Base-by-base conservation (phyloP, 2,329 filamentous ascomycete genomes). In the Penicillium sp. region DNA sequence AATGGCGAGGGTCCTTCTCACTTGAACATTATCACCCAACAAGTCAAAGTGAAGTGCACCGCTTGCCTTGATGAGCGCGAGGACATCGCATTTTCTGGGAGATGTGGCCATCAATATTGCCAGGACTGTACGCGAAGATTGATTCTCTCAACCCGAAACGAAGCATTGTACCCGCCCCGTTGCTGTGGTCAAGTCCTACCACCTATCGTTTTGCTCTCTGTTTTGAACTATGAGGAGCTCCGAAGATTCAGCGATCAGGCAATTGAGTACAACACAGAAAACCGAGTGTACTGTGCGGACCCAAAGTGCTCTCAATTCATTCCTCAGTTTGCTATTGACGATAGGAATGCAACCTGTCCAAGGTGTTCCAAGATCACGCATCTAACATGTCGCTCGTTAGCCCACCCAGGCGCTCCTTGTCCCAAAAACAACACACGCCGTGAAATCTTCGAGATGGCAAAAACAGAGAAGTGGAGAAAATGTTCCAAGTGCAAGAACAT, bases 231-330 rank as follows among this genome's bases (percentile, higher is more conserved):
- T 13, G 2, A 48, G 6, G 61, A 66, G 51, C 57, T 65, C 10
- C 37, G 31, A 4, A 11, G 3, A 1, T 67, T 61, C 37, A 33
- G 48, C 1, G 54, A 62, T 39, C 57, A 52, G 27, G 59, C 53
- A 5, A 19, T 61, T 10, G 62, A 65, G 52, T 65, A 56, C 27
- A 49, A 54, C 1, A 35, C 59, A 0, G 45, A 60, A 9, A 54
- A 63, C 19, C 58, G 57, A 21, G 16, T 67, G 3, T 67, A 67
- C 45, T 67, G 65, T 13, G 59, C 61, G 0, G 58, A 64, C 1
- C 56, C 56, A 13, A 65, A 24, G 5, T 67, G 64, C 22, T 65
- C 64, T 3, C 54, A 49, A 10, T 67, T 65, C 11, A 66, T 67
- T 26, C 63, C 59, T 2, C 57, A 53, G 1, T 58, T 53, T 5